Evolutionary conservation across 768 basidiomycete species (phyloP).

Genomic region (Leccinum variicolor): DNA sequence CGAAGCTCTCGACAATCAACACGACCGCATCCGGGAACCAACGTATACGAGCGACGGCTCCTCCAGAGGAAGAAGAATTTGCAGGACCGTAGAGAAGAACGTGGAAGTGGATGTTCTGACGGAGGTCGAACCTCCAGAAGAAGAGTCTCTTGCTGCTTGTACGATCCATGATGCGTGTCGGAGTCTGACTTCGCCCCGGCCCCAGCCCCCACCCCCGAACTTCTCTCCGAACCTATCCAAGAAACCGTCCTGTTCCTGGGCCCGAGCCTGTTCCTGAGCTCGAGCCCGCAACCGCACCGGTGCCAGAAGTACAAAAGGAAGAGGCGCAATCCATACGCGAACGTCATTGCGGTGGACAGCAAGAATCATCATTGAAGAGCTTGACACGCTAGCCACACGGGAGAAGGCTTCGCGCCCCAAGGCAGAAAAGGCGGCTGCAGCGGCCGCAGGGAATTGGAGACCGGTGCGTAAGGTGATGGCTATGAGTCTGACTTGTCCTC

Average conservation of each 20-base stretch:
- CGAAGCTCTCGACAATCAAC: slow-evolving; percentile 45
- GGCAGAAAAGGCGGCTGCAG: slow-evolving; percentile 32
- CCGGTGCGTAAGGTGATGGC: slow-evolving; percentile 10
- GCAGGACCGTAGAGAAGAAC: slow-evolving; percentile 20
- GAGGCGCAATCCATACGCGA: slow-evolving; percentile 22
- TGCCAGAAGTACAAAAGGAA: slow-evolving; percentile 1
- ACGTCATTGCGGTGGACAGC: slow-evolving; percentile 37
- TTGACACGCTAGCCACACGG: slow-evolving; percentile 67
- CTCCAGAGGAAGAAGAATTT: slow-evolving; percentile 20
- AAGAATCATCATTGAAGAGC: slow-evolving; percentile 60
- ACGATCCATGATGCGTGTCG: not conserved
- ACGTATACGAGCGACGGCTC: slow-evolving; percentile 30
- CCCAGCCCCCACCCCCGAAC: not conserved
- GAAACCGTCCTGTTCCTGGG: not conserved
- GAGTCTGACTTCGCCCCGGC: not conserved
- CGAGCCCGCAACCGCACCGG: not conserved
- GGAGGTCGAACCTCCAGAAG: slow-evolving; percentile 13
- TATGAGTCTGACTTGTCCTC: slow-evolving; percentile 44
- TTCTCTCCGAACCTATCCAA: not conserved
- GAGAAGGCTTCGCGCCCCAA: slow-evolving; percentile 52
- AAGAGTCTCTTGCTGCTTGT: not conserved
- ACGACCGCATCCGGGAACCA: slow-evolving; percentile 47
- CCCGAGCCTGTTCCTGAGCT: not conserved
- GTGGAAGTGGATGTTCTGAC: slow-evolving; percentile 14
- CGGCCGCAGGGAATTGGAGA: slow-evolving; percentile 8